Evolutionary conservation across 2,329 filamentous ascomycete species (phyloP), one percentile per base, ranked within the genome.

Genomic region (Botryosphaeria dothidea): DNA sequence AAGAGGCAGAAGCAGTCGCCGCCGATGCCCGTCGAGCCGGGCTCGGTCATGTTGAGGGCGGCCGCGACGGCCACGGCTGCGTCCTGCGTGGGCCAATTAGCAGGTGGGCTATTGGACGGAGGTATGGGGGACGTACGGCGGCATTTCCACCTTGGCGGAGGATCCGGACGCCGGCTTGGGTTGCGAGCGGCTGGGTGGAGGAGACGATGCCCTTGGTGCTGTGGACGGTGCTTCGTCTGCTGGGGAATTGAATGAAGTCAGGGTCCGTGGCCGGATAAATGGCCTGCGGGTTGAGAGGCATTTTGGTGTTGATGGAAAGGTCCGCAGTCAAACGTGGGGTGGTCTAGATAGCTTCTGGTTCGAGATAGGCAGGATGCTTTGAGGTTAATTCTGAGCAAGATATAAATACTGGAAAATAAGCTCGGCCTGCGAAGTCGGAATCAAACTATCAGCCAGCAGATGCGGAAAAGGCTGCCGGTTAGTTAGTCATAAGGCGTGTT

Each of bases 1-100:
- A 88, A 97, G 38, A 98, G 86, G 77, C 93, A 93, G 80, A 98
- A 99, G 88, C 97, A 93, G 79, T 99, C 95, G 68, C 95, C 95
- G 65, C 95, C 95, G 66, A 99, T 97, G 45, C 95, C 95, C 0
- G 95, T 98, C 5, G 91, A 95, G 66, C 89, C 88, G 7, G 95
- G 95, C 75, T 99, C 95, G 0, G 94, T 97, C 74, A 98, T 86
- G 79, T 97, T 98, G 65, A 99, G 83, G 4, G 89, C 93, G 34
- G 95, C 95, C 49, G 95, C 94, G 67, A 96, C 92, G 48, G 95
- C 95, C 3, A 98, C 92, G 8, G 95, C 94, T n/a, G 95, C 94
- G 82, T 98, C 94, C 92, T 96, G 65, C 13, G 11, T 13, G 15
- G 3, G 25, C 38, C 6, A 19, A 2, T 27, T 23, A 17, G 58